Conservation (phyloP, 768 basidiomycete genomes). For the Mycena metata region DNA sequence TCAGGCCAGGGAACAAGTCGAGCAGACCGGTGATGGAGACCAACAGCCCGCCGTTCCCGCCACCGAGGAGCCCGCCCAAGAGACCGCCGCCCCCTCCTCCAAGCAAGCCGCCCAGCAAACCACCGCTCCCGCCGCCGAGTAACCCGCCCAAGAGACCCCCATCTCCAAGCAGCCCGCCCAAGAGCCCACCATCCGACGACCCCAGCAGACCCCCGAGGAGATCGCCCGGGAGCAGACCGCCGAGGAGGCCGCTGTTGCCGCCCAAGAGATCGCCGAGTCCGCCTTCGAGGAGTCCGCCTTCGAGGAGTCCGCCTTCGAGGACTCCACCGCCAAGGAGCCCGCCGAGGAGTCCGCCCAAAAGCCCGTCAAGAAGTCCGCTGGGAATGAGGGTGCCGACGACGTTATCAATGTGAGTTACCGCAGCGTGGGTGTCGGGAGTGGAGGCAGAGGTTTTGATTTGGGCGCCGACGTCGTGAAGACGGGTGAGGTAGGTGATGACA, state of each 20-base stretch:
- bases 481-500: conserved; percentile 2
- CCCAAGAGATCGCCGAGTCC: conserved; percentile 8
- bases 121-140: conserved; percentile 1
- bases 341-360: conserved; percentile 17
- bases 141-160: conserved; percentile 12
- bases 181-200: not conserved
- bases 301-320: conserved; percentile 12
- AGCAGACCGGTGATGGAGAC: conserved; percentile 24
- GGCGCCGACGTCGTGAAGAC: conserved; percentile 17
- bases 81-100: conserved; percentile 3
- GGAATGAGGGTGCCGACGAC: conserved; percentile 14
- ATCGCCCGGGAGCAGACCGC: conserved; percentile 3
- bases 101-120: conserved; percentile 5
- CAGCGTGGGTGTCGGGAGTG: not conserved
- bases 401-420: conserved; percentile 9
- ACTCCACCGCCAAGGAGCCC: too few species aligned
- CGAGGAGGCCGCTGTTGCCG: conserved; percentile 9
- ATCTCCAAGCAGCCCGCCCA: conserved; percentile 1
- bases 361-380: conserved; percentile 11
- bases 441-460: conserved; percentile 14
- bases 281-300: conserved; percentile 1
- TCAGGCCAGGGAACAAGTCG: conserved; percentile 8
- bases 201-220: conserved; percentile 7
- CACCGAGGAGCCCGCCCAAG: conserved; percentile 9
- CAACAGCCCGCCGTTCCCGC: conserved; percentile 13